Conservation (phyloP, 2,329 filamentous ascomycete species). For the Xylariales sp. region DNA sequence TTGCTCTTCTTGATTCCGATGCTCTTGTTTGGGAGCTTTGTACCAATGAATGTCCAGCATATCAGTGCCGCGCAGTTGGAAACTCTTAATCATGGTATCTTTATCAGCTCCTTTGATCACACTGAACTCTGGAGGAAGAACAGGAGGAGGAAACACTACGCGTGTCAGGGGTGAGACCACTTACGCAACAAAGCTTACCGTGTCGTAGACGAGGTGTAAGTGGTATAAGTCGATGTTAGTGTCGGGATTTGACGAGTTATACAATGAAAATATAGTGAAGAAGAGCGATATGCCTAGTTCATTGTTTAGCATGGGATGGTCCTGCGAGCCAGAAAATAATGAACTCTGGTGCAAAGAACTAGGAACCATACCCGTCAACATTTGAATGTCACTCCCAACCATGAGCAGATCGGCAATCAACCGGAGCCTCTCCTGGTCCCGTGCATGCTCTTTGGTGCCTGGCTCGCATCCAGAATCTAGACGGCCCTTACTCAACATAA, state of each 20-base stretch:
- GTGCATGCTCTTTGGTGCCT: slow-evolving; percentile 19
- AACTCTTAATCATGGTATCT: too few species aligned
- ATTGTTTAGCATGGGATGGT: too few species aligned
- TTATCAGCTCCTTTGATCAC: too few species aligned
- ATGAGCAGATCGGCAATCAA: slow-evolving; percentile 27
- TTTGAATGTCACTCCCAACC: slow-evolving; percentile 27
- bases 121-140: too few species aligned
- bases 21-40: not conserved
- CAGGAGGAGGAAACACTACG: too few species aligned
- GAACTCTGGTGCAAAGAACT: too few species aligned
- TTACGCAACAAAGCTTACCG: slow-evolving; percentile 26
- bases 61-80: not conserved
- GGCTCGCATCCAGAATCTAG: slow-evolving; percentile 20
- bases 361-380: slow-evolving; percentile 19
- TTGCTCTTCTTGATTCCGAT: not conserved
- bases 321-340: too few species aligned
- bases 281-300: not conserved
- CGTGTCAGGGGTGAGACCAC: not conserved
- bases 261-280: not conserved
- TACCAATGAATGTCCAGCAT: not conserved
- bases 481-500: slow-evolving; percentile 22
- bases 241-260: not conserved
- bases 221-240: slow-evolving; percentile 25
- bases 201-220: slow-evolving; percentile 27
- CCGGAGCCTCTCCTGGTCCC: slow-evolving; percentile 24